A percentile compares a stretch with the other conserved stretches of the same genome.
These are phyloP conservation scores for Adiantum capillusveneris DNA, from an alignment of 75 land plant genomes.

Conservation along the genomic window DNA sequence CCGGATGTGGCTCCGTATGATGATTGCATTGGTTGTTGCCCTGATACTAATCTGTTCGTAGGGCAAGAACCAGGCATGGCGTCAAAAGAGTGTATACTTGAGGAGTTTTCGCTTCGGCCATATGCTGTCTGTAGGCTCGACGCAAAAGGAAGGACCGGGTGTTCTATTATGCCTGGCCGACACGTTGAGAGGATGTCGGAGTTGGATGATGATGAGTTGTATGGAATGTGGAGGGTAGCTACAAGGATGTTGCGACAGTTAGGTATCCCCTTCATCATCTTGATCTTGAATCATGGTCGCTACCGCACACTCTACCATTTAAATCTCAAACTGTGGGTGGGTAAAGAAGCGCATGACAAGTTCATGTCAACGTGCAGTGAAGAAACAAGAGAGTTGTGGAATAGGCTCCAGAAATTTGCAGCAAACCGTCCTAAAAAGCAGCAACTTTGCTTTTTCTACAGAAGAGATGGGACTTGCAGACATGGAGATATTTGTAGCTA, in stretches of 20 bases:
- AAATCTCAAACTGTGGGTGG: slow-evolving; percentile 29
- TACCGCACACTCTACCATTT: slow-evolving; percentile 28
- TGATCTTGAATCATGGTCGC: slow-evolving; percentile 24
- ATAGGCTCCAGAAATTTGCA: not conserved
- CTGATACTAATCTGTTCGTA: slow-evolving; percentile 10
- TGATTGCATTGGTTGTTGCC: slow-evolving; percentile 18
- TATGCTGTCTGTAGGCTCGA: slow-evolving; percentile 14
- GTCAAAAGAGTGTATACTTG: slow-evolving; percentile 19
- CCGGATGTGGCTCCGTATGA: slow-evolving; percentile 1
- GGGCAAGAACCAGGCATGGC: slow-evolving; percentile 3
- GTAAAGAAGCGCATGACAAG: not conserved
- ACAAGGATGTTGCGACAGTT: slow-evolving; percentile 10
- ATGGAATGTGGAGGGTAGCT: slow-evolving; percentile 14
- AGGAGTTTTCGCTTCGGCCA: slow-evolving; percentile 12
- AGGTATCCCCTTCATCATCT: slow-evolving; percentile 8
- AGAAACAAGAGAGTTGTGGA: slow-evolving; percentile 16
- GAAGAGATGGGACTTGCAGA: not conserved
- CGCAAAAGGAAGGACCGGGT: slow-evolving; percentile 19
- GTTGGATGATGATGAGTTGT: slow-evolving; percentile 18
- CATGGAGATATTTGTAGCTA: not conserved
- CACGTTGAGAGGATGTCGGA: slow-evolving; percentile 23
- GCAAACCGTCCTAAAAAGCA: not conserved
- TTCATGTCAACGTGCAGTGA: slow-evolving; percentile 9
- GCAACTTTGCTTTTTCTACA: not conserved
- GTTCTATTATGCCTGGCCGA: slow-evolving; percentile 12